Evolutionary conservation across 2,329 filamentous ascomycete genomes (phyloP), one percentile per base, ranked within the genome.

Genomic region (Fusarium mundagurra): DNA sequence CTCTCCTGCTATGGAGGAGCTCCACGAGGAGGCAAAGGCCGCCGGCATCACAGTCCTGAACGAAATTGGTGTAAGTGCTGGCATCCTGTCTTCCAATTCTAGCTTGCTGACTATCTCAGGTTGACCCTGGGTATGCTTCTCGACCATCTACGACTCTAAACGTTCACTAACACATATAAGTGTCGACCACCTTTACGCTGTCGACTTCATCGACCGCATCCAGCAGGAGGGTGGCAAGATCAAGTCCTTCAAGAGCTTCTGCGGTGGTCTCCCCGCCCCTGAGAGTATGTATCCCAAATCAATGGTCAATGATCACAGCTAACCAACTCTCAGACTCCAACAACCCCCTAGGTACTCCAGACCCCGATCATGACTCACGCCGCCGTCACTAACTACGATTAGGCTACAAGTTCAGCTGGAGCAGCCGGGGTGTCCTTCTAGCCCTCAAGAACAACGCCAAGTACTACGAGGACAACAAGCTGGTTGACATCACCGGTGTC

Each of bases 11-110:
- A 98, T 98, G 95, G 84, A 92, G 85, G 96, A 95, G 86, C 91
- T 98, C 58, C 93, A 98, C 80, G 87, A 91, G 78, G 87, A 92
- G 78, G 91, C 89, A 82, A 97, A 98, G 88, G 93, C 92, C 73
- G 96, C 96, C 24, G 95, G 95, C 71, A 98, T 98, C 82, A 97
- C 94, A 17, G 95, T 98, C 81, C 95, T 98, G 93, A 98, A 98
- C 85, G 96, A 98, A 89, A 97, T 97, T 81, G 94, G 94, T 72
- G 81, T 93, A 69, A 84, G 85, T 79, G 16, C 22, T 29, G 41
- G 9, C 20, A 8, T 14, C 5, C 14, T 36, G 17, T 29, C 20
- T 29, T 31, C 38, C 36, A n/a, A 38, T 67, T 36, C 10, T 41
- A 62, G 18, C 55, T 59, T 57, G 10, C 44, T 59, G 20, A 55